Evolutionary conservation across 495 filamentous ascomycete species (phyloP), one percentile per base, ranked within the genome.

Genomic region (Penicillium diatomitis): DNA sequence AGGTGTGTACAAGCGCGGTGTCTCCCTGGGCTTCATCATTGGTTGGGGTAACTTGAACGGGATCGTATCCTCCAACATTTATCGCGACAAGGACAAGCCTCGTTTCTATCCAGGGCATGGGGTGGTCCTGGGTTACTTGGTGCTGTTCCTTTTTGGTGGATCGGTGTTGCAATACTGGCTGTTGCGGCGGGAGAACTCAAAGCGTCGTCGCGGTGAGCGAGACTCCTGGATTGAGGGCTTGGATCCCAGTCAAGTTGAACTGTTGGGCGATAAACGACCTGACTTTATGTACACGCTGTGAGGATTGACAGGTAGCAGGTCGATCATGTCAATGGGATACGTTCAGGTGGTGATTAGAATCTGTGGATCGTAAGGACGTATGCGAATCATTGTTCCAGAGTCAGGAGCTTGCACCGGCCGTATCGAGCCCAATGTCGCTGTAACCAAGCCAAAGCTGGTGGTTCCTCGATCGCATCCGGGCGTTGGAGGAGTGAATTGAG

Each of bases 21-120:
- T 95, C 2, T 85, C 86, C 0, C 65, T 95, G 3, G 90, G 90
- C 0, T 81, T 95, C 35, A 86, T 95, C 28, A 90, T 94, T 50
- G 88, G 88, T 10, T 96, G 89, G 88, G 90, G 90, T 6, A 96
- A 96, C 52, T 70, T 96, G 27, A 95, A 92, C 66, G 88, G 89
- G 11, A 79, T 95, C 38, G 84, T 95, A 42, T 82, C 77, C 52
- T 85, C 78, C 49, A 91, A 92, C 62, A 88, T 70, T 73, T 86
- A 84, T 56, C 74, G 74, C 5, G 66, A 58, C 0, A 46, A 66
- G 9, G 78, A 83, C 49, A 65, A 66, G 11, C 83, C 83, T 0
- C 54, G 65, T 29, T 87, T 73, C 59, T 68, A 67, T 29, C 70
- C 74, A 0, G 83, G 83, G 0, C 82, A 86, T 45, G 76, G 69